phyloP scores from a whole-genome alignment of 495 filamentous ascomycete genomes.

The Penicillium taxi region DNA sequence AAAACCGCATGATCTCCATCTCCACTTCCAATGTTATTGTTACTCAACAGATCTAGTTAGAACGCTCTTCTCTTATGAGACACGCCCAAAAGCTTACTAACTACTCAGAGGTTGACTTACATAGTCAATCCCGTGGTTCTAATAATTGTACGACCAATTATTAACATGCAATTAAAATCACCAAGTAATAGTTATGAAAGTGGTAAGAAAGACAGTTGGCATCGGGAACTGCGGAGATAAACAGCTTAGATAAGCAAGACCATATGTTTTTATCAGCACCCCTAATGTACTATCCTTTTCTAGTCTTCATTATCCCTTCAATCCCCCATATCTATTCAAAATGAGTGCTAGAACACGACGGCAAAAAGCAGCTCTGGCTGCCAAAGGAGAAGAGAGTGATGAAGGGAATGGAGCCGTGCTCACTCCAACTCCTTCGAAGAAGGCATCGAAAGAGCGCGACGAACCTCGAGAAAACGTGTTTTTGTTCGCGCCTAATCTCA shows the following conservation, averaged over 20 bases:
- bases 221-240: constrained; percentile 1
- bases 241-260: constrained; percentile 7
- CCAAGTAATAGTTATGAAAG: too few species aligned
- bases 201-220: not conserved
- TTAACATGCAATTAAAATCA: too few species aligned
- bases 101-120: too few species aligned
- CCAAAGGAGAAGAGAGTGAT: constrained; percentile 29
- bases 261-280: constrained; percentile 6
- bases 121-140: too few species aligned
- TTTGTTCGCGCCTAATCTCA: constrained; percentile 89
- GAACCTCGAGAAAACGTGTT: constrained; percentile 77
- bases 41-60: too few species aligned
- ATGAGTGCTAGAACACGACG: constrained; percentile 39
- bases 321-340: constrained; percentile 6
- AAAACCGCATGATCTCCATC: not conserved
- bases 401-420: constrained; percentile 25
- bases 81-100: too few species aligned
- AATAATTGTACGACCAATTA: too few species aligned
- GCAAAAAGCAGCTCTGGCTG: constrained; percentile 36
- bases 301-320: not conserved
- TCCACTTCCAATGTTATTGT: too few species aligned
- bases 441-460: constrained; percentile 16
- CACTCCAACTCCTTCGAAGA: constrained; percentile 22
- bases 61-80: too few species aligned
- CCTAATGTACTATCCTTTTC: constrained; percentile 4